These are phyloP conservation scores for Globisporangium emineosum DNA, from an alignment of 352 stramenopile genomes.

Conservation along the genomic window DNA sequence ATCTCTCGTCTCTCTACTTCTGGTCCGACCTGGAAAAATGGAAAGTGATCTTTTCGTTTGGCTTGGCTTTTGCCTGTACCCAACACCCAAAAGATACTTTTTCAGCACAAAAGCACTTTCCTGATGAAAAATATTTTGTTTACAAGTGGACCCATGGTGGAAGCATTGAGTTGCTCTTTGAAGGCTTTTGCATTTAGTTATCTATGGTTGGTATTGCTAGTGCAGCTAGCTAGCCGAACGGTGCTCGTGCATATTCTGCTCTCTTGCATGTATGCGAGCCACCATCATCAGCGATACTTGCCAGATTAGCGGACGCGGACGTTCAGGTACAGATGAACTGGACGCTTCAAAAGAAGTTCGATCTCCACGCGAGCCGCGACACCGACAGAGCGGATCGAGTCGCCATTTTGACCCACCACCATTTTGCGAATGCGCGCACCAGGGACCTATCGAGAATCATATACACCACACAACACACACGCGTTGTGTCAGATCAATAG, in stretches of 20 bases:
- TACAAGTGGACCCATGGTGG: too few species aligned
- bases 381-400: constrained; percentile 72
- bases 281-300: background rate
- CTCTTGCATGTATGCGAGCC: background rate
- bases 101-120: too few species aligned
- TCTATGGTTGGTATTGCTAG: too few species aligned
- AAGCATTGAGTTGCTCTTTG: too few species aligned
- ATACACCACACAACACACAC: background rate
- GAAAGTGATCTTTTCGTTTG: background rate
- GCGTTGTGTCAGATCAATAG: background rate
- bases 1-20: constrained; percentile 24
- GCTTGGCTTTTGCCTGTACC: too few species aligned
- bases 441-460: constrained; percentile 45
- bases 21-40: constrained; percentile 3
- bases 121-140: too few species aligned
- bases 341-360: constrained; percentile 60
- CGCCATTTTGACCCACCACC: constrained; percentile 72
- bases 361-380: constrained; percentile 76
- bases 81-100: too few species aligned
- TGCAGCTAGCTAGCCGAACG: background rate
- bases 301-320: constrained; percentile 57
- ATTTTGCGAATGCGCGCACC: constrained; percentile 74
- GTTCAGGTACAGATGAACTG: constrained; percentile 84
- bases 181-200: constrained; percentile 2
- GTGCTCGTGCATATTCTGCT: too few species aligned